A percentile compares a stretch with the other conserved stretches of the same genome.
Conservation (phyloP, 805 yeast genomes). For the Lipomyces mesembrius region DNA sequence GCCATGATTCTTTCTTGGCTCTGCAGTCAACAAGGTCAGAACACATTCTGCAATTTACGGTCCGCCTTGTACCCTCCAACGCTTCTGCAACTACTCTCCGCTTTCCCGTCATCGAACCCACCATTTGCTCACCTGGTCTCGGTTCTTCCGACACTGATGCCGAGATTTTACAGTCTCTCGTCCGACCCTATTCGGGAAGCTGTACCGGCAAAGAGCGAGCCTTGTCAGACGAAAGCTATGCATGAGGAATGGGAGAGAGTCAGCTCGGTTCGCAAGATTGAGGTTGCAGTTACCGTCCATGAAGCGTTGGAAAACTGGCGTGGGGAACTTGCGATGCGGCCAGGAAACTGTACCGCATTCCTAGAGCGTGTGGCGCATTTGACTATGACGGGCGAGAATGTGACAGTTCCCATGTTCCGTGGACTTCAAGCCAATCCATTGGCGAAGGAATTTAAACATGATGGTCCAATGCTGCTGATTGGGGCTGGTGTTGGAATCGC, state of each 20-base stretch:
- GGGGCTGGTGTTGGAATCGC: slow-evolving; percentile 44
- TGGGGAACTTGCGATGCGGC: slow-evolving; percentile 16
- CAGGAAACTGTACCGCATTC: slow-evolving; percentile 39
- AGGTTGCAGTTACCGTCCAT: slow-evolving; percentile 41
- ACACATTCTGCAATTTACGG: slow-evolving; percentile 37
- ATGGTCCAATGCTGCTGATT: slow-evolving; percentile 42
- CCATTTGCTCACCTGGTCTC: slow-evolving; percentile 71
- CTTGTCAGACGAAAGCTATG: not conserved
- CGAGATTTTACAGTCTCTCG: slow-evolving; percentile 77
- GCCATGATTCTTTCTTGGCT: slow-evolving; percentile 36
- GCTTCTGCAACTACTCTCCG: slow-evolving; percentile 71
- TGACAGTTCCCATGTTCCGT: slow-evolving; percentile 38
- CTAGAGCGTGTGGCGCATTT: slow-evolving; percentile 34
- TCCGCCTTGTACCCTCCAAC: slow-evolving; percentile 44
- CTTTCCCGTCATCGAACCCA: slow-evolving; percentile 66
- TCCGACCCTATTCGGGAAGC: slow-evolving; percentile 54
- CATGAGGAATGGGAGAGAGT: not conserved
- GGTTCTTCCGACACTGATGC: slow-evolving; percentile 71
- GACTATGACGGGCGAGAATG: slow-evolving; percentile 20
- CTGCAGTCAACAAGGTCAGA: slow-evolving; percentile 38
- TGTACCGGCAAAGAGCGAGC: slow-evolving; percentile 9
- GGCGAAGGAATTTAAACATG: slow-evolving; percentile 40
- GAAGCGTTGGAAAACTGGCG: slow-evolving; percentile 39
- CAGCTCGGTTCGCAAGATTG: slow-evolving; percentile 28
- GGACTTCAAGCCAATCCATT: slow-evolving; percentile 42